A percentile compares a stretch with the other conserved stretches of the same genome.
These are phyloP conservation scores for Lipomyces starkeyi DNA, from an alignment of 805 yeast genomes.

Conservation along the genomic window DNA sequence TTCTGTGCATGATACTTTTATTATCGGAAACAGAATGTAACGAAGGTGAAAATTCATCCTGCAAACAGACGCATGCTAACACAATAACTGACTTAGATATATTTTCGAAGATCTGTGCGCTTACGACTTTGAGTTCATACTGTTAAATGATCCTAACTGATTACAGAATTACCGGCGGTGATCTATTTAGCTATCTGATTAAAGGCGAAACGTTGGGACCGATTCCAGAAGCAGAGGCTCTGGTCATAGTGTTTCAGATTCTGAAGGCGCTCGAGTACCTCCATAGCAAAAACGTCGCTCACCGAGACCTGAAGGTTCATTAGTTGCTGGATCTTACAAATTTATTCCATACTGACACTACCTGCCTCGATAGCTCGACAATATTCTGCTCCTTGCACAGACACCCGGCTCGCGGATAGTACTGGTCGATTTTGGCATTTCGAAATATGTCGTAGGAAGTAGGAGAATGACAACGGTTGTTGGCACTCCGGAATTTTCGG, in stretches of 20 bases:
- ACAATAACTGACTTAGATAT: conserved; percentile 24
- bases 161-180: conserved; percentile 56
- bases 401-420: conserved; percentile 59
- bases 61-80: background rate
- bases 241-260: conserved; percentile 62
- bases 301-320: conserved; percentile 61
- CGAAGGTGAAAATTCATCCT: background rate
- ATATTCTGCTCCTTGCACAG: conserved; percentile 62
- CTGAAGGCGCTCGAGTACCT: conserved; percentile 61
- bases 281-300: conserved; percentile 61
- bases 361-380: conserved; percentile 52
- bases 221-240: conserved; percentile 60
- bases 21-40: conserved; percentile 29
- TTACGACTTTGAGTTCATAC: background rate
- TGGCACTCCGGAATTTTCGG: conserved; percentile 73
- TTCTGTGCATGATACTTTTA: conserved; percentile 29
- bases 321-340: background rate
- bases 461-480: conserved; percentile 57
- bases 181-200: conserved; percentile 60
- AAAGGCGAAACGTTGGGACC: conserved; percentile 51
- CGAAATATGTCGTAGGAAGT: conserved; percentile 45
- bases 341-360: background rate
- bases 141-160: background rate
- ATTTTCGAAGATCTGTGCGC: conserved; percentile 39
- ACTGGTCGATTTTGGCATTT: conserved; percentile 73